These are phyloP conservation scores for Guadua angustifolia DNA, from an alignment of 176 grass and related monocot genomes.

Conservation along the genomic window DNA sequence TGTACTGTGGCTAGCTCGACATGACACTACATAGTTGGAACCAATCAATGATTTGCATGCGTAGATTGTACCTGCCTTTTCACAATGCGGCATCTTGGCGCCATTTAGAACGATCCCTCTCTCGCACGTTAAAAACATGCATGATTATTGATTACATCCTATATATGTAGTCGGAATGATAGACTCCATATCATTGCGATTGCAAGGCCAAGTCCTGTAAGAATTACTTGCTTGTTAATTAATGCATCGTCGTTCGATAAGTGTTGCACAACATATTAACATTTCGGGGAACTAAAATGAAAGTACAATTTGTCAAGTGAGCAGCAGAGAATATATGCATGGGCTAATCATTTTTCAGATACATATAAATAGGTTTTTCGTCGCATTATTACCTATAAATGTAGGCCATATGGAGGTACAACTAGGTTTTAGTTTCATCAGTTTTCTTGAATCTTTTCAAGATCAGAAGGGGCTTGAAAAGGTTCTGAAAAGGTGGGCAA, in stretches of 20 bases:
- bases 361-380: not conserved
- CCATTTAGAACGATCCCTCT: not conserved
- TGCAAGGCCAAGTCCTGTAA: not conserved
- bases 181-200: not conserved
- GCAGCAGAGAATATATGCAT: not conserved
- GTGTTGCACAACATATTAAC: not conserved
- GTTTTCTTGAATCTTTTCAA: not conserved
- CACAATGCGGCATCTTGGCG: not conserved
- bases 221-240: not conserved
- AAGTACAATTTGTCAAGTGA: not conserved
- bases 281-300: not conserved
- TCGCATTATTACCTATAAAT: not conserved
- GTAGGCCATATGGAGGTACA: not conserved
- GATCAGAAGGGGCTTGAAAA: not conserved
- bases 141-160: no score
- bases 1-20: not conserved
- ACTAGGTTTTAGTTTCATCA: not conserved
- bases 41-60: slow-evolving; percentile 1
- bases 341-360: not conserved
- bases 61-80: slow-evolving; percentile 27
- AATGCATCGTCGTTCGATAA: not conserved
- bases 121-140: not conserved
- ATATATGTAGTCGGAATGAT: not conserved
- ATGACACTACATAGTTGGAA: not conserved
- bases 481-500: not conserved